Evolutionary conservation across 306 rosid species (phyloP).

Genomic region (Alnus rubra): DNA sequence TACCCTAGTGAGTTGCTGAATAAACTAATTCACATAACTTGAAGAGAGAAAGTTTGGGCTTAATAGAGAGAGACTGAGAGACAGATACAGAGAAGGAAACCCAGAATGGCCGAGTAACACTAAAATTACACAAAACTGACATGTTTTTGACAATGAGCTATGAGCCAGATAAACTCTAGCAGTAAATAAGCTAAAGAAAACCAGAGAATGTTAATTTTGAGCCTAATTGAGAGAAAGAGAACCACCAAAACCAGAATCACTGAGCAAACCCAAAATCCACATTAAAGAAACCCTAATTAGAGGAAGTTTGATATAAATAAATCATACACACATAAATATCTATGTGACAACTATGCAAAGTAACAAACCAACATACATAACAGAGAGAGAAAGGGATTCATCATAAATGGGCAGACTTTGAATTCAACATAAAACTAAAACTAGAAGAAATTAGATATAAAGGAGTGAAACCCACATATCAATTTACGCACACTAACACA

Average conservation of each 20-base stretch:
- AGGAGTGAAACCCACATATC: background rate
- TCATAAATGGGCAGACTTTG: background rate
- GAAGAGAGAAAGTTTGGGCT: background rate
- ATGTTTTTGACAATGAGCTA: background rate
- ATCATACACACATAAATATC: background rate
- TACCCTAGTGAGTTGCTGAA: background rate
- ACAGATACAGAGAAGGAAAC: background rate
- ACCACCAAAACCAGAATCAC: background rate
- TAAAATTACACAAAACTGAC: background rate
- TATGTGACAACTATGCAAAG: background rate
- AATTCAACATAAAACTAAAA: background rate
- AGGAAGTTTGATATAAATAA: background rate
- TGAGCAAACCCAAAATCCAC: background rate
- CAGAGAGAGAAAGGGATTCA: background rate
- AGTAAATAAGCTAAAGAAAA: background rate
- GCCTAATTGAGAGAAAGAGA: background rate
- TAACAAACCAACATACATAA: background rate
- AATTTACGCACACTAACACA: background rate
- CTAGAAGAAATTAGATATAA: background rate
- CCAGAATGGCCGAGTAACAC: background rate
- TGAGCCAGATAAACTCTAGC: background rate
- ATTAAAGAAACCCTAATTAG: background rate
- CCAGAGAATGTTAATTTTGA: background rate
- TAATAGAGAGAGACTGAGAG: background rate
- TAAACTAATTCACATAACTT: background rate